A percentile compares a stretch with the other conserved stretches of the same genome.
Evolutionary conservation across 75 land plant genomes (phyloP).

Genomic region (Sequoiadendron giganteum): DNA sequence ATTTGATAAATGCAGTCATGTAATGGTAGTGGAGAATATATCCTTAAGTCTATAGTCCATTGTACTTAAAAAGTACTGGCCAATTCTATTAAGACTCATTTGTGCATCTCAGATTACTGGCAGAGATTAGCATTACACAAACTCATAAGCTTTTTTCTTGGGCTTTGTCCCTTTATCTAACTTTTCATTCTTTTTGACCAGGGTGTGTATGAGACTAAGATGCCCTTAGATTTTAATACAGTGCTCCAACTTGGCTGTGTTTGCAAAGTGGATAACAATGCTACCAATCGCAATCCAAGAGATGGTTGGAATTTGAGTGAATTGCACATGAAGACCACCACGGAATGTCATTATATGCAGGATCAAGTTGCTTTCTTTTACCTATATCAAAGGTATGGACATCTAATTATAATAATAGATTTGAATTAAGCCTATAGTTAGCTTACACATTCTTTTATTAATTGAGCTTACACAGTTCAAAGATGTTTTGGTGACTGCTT

Average conservation of each 20-base stretch:
- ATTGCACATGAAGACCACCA: constrained; percentile 92
- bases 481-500: neutral
- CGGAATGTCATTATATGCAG: constrained; percentile 83
- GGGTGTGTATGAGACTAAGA: constrained; percentile 97
- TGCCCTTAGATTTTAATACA: constrained; percentile 63
- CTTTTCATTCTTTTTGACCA: constrained; percentile 17
- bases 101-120: neutral
- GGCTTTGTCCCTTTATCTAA: neutral
- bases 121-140: neutral
- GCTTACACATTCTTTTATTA: neutral
- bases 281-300: constrained; percentile 44
- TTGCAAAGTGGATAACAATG: constrained; percentile 74
- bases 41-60: neutral
- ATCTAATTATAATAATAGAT: neutral
- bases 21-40: neutral
- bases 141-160: neutral
- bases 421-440: neutral
- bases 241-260: constrained; percentile 94
- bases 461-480: neutral
- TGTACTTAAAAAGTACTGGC: neutral
- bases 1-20: neutral
- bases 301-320: constrained; percentile 84
- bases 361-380: constrained; percentile 69
- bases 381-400: constrained; percentile 81
- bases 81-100: neutral